A percentile compares a stretch with the other conserved stretches of the same genome.
phyloP scores from a whole-genome alignment of 208 protist genomes.

The Wallacemonas rigidus region DNA sequence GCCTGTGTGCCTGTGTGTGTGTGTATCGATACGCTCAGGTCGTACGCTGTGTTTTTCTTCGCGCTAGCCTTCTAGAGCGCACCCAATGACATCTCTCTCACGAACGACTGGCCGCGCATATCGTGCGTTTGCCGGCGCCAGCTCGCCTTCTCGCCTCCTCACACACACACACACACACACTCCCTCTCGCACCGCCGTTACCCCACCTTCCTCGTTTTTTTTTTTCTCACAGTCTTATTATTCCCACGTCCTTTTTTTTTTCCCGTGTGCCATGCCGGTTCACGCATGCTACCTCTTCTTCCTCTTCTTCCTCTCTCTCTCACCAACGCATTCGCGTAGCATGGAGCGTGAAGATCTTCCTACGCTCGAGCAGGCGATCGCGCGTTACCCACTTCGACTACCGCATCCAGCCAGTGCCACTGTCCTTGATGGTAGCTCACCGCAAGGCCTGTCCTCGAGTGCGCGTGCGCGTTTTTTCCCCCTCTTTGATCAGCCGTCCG shows the following conservation, averaged over 20 bases:
- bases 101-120: too few relatives aligned
- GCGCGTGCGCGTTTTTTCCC: background rate
- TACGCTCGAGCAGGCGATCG: background rate
- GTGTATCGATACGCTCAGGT: too few relatives aligned
- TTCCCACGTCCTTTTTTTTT: background rate
- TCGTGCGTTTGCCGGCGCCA: too few relatives aligned
- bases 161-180: too few relatives aligned
- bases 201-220: background rate
- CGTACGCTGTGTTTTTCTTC: too few relatives aligned
- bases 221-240: background rate
- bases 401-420: background rate
- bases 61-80: too few relatives aligned
- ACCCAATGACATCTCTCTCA: too few relatives aligned
- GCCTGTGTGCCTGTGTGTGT: too few relatives aligned
- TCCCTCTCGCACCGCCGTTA: too few relatives aligned
- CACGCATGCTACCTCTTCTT: background rate
- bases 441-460: background rate
- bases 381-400: slow-evolving; percentile 6
- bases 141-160: too few relatives aligned
- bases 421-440: background rate
- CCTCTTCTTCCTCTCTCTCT: background rate
- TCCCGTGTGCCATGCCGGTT: background rate
- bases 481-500: background rate
- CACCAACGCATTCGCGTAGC: background rate
- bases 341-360: slow-evolving; percentile 1